A percentile compares a stretch with the other conserved stretches of the same genome.
phyloP scores from a whole-genome alignment of 306 rosid genomes.

The Gynostemma pentaphyllum region DNA sequence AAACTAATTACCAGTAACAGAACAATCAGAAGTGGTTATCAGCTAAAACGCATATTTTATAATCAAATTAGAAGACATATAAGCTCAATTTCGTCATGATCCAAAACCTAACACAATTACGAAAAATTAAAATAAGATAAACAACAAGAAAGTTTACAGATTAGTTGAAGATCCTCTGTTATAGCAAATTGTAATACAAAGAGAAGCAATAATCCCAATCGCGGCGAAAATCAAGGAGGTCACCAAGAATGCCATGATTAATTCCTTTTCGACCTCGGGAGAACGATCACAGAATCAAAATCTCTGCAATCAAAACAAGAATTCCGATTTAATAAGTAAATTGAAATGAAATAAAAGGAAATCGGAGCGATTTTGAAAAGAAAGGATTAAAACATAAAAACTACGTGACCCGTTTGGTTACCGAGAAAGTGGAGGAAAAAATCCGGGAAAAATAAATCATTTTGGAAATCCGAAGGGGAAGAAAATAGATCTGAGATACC shows the following conservation, averaged over 20 bases:
- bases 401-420: background rate
- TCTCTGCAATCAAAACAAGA: conserved; percentile 18
- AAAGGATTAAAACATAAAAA: background rate
- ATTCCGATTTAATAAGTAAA: background rate
- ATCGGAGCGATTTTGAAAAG: background rate
- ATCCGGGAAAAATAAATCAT: background rate
- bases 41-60: background rate
- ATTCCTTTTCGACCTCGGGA: conserved; percentile 31
- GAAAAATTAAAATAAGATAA: background rate
- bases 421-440: conserved; percentile 3
- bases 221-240: conserved; percentile 58
- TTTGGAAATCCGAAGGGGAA: background rate
- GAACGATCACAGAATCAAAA: conserved; percentile 10
- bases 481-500: conserved; percentile 1
- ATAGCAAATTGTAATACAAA: conserved; percentile 74
- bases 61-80: background rate
- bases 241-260: conserved; percentile 66
- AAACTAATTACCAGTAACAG: background rate
- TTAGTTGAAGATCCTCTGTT: conserved; percentile 72
- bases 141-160: conserved; percentile 29
- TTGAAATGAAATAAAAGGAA: background rate
- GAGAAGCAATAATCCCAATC: conserved; percentile 62
- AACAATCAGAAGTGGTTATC: background rate
- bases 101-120: background rate
- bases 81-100: background rate